Evolutionary conservation across 2,329 filamentous ascomycete genomes (phyloP).

Genomic region (Penicillium sp.): DNA sequence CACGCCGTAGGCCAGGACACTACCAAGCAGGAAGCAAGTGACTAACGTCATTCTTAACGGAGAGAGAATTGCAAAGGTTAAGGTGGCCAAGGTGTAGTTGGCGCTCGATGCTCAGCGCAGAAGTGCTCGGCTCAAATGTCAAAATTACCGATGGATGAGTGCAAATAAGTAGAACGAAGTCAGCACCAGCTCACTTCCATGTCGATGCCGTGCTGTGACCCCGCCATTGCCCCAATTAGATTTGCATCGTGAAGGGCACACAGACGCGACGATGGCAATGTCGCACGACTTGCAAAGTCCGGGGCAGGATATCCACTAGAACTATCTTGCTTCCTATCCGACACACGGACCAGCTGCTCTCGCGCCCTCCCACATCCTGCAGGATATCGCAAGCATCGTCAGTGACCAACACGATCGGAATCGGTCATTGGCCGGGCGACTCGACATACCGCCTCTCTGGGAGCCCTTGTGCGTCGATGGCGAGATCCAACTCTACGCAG

Average conservation of each 20-base stretch:
- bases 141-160: background rate
- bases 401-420: background rate
- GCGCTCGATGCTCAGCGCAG: background rate
- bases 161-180: background rate
- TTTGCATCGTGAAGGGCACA: background rate
- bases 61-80: background rate
- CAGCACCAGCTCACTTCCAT: background rate
- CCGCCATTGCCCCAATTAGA: background rate
- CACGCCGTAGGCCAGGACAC: slow-evolving; percentile 19
- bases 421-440: slow-evolving; percentile 2
- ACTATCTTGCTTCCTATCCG: background rate
- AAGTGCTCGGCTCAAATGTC: background rate
- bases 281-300: background rate
- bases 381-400: background rate
- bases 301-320: background rate
- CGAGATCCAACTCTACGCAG: background rate
- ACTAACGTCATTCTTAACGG: slow-evolving; percentile 11
- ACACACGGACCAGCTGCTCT: slow-evolving; percentile 8
- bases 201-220: background rate
- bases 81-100: background rate
- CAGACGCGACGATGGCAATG: background rate
- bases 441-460: slow-evolving; percentile 5
- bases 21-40: slow-evolving; percentile 21
- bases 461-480: background rate
- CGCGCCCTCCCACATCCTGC: background rate